Base-by-base conservation (phyloP, 176 grass and related monocot species). In the Otatea glauca region DNA sequence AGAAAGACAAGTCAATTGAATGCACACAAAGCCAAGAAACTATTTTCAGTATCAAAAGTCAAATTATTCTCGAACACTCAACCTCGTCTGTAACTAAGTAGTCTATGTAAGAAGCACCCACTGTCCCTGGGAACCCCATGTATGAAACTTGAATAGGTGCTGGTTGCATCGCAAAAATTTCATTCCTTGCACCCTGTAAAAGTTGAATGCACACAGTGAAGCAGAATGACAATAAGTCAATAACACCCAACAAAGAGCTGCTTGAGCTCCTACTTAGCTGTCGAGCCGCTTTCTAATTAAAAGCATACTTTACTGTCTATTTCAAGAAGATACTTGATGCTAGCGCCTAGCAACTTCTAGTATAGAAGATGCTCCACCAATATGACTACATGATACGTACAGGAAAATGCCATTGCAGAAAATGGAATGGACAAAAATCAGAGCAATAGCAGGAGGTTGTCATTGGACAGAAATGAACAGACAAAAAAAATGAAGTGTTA, bases 1-100 rank as follows among this genome's bases (percentile, higher is more conserved):
- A 75, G 45, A 65, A 56, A 23, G 69, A 34, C 35, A 37, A 34
- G 25, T 63, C 70, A 79, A 54, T 81, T n/a, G 17, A 50, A 44
- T 7, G 41, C 35, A 75, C 6, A 43, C 35, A 61, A 75, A 82
- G 68, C 35, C 27, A 50, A 70, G 72, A 91, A 64, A 53, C 11
- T 56, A 71, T 55, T 87, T 87, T 37, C 20, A 15, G 24, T n/a
- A 76, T 17, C 60, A 41, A 61, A 85, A 74, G 49, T 43, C 29
- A 74, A 6, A 39, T 67, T 39, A 7, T 25, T 68, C 23, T 69
- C 50, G 2, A 45, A 83, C 88, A 79, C 18, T 37, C 35, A 37
- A 37, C 35, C 35, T 37, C 35, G 35, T 4, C 2, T 4, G 2
- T 2, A 37, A 37, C 35, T 2, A 37, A 37, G 35, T 37, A 37